These are phyloP conservation scores for Colletotrichum sp. DNA, from an alignment of 2,329 filamentous ascomycete genomes.

Conservation along the genomic window DNA sequence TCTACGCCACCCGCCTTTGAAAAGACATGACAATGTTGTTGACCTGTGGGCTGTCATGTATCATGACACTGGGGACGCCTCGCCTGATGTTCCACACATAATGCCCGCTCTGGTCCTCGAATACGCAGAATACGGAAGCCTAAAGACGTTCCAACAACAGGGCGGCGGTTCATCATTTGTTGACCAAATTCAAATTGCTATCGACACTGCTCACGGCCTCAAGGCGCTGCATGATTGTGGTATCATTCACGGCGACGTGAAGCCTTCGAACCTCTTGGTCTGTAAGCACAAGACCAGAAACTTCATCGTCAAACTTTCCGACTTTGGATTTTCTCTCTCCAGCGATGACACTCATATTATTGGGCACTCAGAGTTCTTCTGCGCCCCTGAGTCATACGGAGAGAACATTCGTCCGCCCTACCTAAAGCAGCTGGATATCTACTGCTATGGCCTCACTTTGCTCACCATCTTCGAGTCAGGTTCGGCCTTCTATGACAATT, in stretches of 20 bases:
- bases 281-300: background rate
- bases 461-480: background rate
- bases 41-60: background rate
- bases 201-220: background rate
- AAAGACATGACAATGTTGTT: background rate
- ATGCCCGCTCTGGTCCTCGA: background rate
- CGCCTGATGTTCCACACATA: background rate
- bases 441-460: background rate
- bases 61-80: background rate
- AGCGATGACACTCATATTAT: background rate
- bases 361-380: background rate
- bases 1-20: background rate
- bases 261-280: background rate
- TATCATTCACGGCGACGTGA: background rate
- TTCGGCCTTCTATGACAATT: background rate
- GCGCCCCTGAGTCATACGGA: background rate
- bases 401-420: background rate
- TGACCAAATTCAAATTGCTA: background rate
- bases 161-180: background rate
- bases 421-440: background rate
- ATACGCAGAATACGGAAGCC: background rate
- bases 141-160: background rate
- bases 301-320: background rate
- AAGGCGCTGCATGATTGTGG: background rate
- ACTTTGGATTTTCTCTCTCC: background rate